Evolutionary conservation across 192 early-diverging fungal species (phyloP).

Genomic region (Gryganskiella cystojenkinii): DNA sequence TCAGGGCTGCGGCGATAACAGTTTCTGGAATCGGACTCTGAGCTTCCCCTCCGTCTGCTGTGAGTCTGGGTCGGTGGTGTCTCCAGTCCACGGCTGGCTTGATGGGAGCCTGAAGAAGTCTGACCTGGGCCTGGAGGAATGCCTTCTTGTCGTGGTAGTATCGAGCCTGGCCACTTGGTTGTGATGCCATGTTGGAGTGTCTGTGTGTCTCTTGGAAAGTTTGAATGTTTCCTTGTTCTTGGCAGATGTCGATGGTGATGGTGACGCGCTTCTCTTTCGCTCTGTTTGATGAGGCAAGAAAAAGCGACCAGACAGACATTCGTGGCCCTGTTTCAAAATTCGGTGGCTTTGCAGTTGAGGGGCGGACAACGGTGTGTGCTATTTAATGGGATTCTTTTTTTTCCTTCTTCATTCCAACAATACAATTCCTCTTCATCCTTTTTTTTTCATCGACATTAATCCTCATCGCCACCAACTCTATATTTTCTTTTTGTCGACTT

Average conservation of each 20-base stretch:
- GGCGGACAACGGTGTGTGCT: no score
- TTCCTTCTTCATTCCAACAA: not conserved
- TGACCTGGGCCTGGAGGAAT: conserved; percentile 31
- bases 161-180: conserved; percentile 20
- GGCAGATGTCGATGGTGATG: not conserved
- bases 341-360: no score
- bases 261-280: no score
- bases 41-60: conserved; percentile 3
- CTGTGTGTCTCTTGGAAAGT: not conserved
- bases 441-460: not conserved
- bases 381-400: not conserved
- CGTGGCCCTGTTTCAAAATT: no score
- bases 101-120: conserved; percentile 28
- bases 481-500: no score
- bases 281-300: no score
- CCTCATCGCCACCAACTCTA: no score
- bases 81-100: conserved; percentile 19
- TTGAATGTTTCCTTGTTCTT: not conserved
- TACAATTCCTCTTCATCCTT: not conserved
- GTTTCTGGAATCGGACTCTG: conserved; percentile 18
- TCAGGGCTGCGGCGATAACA: conserved; percentile 12
- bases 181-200: conserved; percentile 6
- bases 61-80: conserved; percentile 18
- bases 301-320: no score
- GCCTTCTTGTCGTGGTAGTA: conserved; percentile 53